Evolutionary conservation across 2,329 filamentous ascomycete species (phyloP), one percentile per base, ranked within the genome.

Genomic region (Trichoderma sp.): DNA sequence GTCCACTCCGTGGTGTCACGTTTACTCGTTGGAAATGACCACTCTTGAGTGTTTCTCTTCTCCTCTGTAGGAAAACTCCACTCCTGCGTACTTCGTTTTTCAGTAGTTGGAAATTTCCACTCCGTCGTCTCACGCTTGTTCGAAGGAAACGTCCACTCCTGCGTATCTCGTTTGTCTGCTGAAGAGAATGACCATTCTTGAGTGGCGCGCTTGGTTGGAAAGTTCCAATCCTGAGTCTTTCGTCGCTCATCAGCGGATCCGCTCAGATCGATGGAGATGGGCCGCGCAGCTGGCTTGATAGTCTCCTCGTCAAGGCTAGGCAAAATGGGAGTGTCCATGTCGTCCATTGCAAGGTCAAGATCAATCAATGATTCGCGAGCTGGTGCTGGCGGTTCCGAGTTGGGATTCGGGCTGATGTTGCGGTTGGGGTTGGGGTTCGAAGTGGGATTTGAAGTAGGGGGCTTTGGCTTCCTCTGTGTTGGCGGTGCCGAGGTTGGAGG

Each of bases 21-120:
- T 21, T 63, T 68, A 49, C 37, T 54, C 2, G 66, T 60, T 21
- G 66, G 58, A 61, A 68, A 68, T 11, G 56, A 24, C 66, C 66
- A 68, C 49, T 68, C 66, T 21, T 68, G 56, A 13, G 65, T 67
- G 18, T 37, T 60, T 46, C 65, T 46, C 5, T 67, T 67, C 24
- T 59, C 56, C 37, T 56, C 61, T 32, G 61, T 34, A 37, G 61
- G 32, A 24, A 86, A 87, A 64, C 84, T 86, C 85, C 85, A 87
- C 63, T 86, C 84, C 68, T 81, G 79, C 0, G 79, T 81, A 5
- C 34, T 68, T 5, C 66, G 66, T 66, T 67, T 67, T 13, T 67
- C 65, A 2, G 63, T 21, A 83, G 75, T 67, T 85, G 84, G 1
- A 14, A 84, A 85, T 83, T 72, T 61, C 68, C 68, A 69, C 3